Percentiles rank a stretch among this genome's conserved stretches.
These are phyloP conservation scores for Suillus subalutaceus DNA, from an alignment of 768 basidiomycete genomes.

Conservation along the genomic window DNA sequence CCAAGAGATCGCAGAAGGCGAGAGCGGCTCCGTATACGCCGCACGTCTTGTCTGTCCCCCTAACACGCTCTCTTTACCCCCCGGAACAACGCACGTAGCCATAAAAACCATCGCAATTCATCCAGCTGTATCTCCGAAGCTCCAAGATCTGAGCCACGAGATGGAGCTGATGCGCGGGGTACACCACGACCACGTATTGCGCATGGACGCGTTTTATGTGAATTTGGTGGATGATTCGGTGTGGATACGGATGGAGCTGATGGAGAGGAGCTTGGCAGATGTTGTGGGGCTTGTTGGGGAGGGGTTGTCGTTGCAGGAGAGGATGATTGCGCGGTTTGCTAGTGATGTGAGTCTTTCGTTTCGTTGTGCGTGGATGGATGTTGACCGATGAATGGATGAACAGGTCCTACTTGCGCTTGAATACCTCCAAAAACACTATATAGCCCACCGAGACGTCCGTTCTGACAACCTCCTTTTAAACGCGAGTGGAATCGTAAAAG, in stretches of 20 bases:
- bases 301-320: constrained; percentile 68
- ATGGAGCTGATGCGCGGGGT: constrained; percentile 58
- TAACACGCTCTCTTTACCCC: constrained; percentile 18
- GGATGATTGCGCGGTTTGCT: constrained; percentile 72
- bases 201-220: constrained; percentile 72
- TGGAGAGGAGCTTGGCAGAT: constrained; percentile 88
- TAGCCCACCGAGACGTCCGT: constrained; percentile 84
- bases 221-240: constrained; percentile 58
- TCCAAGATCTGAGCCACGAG: constrained; percentile 65
- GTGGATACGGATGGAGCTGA: constrained; percentile 90
- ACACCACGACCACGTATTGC: constrained; percentile 62
- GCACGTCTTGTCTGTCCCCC: constrained; percentile 35
- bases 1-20: constrained; percentile 82
- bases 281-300: constrained; percentile 64
- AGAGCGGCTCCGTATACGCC: constrained; percentile 71
- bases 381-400: neutral
- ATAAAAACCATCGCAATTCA: constrained; percentile 53
- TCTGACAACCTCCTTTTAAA: constrained; percentile 84
- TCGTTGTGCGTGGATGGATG: constrained; percentile 4
- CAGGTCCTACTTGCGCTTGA: constrained; percentile 69
- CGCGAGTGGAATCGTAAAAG: constrained; percentile 67
- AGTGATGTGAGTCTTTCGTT: constrained; percentile 62
- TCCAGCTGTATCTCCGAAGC: constrained; percentile 54
- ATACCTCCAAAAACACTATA: constrained; percentile 63
- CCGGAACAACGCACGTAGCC: constrained; percentile 56